Percentiles rank a stretch among this genome's conserved stretches.
Conservation (phyloP, 2,329 filamentous ascomycete species). For the Paraconiothyrium sp. region DNA sequence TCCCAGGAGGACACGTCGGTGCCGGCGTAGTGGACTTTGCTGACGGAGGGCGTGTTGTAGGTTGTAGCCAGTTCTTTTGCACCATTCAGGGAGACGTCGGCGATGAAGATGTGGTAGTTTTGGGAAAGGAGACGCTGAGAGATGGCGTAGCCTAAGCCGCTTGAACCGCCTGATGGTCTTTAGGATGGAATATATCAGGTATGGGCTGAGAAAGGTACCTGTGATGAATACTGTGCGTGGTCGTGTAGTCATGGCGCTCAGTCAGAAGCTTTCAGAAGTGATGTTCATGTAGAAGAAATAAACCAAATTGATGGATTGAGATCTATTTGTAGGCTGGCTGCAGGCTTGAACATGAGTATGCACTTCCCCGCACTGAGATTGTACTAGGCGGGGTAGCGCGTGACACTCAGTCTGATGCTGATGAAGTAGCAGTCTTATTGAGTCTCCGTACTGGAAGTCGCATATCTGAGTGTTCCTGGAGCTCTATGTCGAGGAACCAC, state of each 20-base stretch:
- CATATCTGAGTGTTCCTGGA: no score
- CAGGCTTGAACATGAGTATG: background rate
- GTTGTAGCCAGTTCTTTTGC: slow-evolving; percentile 35
- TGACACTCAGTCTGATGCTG: background rate
- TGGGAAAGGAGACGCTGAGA: slow-evolving; percentile 38
- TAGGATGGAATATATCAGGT: background rate
- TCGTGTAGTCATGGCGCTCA: background rate
- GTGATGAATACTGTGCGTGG: slow-evolving; percentile 27
- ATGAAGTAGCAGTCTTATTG: background rate
- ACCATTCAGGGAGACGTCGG: slow-evolving; percentile 48
- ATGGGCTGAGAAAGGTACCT: slow-evolving; percentile 13
- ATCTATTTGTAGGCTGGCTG: background rate
- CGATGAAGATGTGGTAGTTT: slow-evolving; percentile 60
- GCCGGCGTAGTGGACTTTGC: slow-evolving; percentile 32
- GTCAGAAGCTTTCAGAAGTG: background rate
- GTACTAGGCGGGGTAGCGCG: slow-evolving; percentile 4
- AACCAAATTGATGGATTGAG: background rate
- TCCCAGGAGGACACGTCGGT: slow-evolving; percentile 50
- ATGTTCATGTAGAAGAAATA: background rate
- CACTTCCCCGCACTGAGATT: slow-evolving; percentile 2
- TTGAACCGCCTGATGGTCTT: slow-evolving; percentile 30
- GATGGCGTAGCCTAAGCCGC: slow-evolving; percentile 49
- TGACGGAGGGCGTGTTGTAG: slow-evolving; percentile 23
- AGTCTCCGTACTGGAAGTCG: background rate
- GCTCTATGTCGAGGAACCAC: no score